Conservation (phyloP, 2,329 filamentous ascomycete genomes). For the Colletotrichum liriopes region DNA sequence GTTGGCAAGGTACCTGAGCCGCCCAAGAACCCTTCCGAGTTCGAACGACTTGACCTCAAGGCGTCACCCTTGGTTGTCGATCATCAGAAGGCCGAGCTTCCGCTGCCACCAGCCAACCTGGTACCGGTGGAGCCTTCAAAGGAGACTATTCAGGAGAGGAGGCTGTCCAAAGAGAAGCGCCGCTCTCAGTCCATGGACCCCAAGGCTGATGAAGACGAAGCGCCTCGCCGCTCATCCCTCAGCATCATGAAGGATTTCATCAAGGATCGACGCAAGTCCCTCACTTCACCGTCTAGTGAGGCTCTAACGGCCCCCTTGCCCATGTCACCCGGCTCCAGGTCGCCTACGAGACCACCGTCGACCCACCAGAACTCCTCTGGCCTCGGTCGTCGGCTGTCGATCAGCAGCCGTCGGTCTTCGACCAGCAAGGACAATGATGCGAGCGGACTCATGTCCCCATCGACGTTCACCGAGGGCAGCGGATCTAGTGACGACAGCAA, state of each 20-base stretch:
- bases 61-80: conserved; percentile 74
- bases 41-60: conserved; percentile 66
- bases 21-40: conserved; percentile 61
- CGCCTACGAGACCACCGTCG: conserved; percentile 64
- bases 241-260: conserved; percentile 74
- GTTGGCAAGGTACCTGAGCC: conserved; percentile 59
- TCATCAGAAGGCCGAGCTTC: conserved; percentile 62
- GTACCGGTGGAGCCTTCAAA: conserved; percentile 51
- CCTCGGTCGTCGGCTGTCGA: conserved; percentile 75
- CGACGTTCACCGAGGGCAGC: conserved; percentile 60
- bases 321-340: conserved; percentile 54
- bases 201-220: conserved; percentile 53
- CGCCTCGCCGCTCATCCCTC: conserved; percentile 70
- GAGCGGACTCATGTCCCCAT: conserved; percentile 55
- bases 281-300: conserved; percentile 66
- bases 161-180: conserved; percentile 60
- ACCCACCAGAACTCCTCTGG: conserved; percentile 59
- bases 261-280: conserved; percentile 70
- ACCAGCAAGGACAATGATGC: conserved; percentile 60
- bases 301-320: conserved; percentile 46
- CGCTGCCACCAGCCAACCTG: conserved; percentile 48
- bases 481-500: conserved; percentile 65
- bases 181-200: conserved; percentile 55
- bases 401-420: conserved; percentile 72
- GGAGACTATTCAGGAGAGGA: conserved; percentile 65